Base-by-base conservation (phyloP, 2,329 filamentous ascomycete genomes). In the Periconia sp. region DNA sequence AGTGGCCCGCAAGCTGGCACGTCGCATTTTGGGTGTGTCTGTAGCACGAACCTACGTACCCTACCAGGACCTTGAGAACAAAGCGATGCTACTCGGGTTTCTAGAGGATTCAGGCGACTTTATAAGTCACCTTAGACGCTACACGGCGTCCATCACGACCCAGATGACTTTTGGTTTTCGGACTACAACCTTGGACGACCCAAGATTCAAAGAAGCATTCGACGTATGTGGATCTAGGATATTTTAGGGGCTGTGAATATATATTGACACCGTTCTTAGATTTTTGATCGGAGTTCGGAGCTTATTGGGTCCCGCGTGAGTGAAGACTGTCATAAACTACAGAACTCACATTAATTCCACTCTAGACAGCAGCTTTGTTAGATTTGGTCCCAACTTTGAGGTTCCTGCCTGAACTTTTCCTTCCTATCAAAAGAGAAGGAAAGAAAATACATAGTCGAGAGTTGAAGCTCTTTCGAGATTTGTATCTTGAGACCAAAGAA, bases 11-110 rank as follows among this genome's bases (percentile, higher is more conserved):
- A 58, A 48, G 40, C 35, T 56, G 9, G 42, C 55, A 5, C 60
- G 62, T 43, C 37, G 57, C 10, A 31, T 57, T 8, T 41, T 65
- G n/a, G 63, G 58, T 44, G 51, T 60, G 23, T 51, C 45, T 14
- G 60, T 46, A 1, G 53, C 60, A 3, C 42, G 27, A n/a, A 49
- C 50, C 19, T 65, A 63, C 46, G 41, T 63, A 30, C 78, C 81
- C 0, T 84, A 83, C 57, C 82, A 85, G 59, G 76, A 79, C 53
- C 74, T 84, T 8, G 82, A 85, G 64, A 81, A 79, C 65, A 80
- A 79, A 60, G 74, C 78, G 50, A 80, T 85, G 81, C 66, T 83
- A 37, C 53, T 68, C 45, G 77, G 79, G 14, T 63, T 85, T 19
- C 60, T 84, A 2, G 73, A 77, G 0, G 50, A 68, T 13, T 80